These are phyloP conservation scores for Trichomonas tenax DNA, from an alignment of 208 protist genomes.

Conservation along the genomic window DNA sequence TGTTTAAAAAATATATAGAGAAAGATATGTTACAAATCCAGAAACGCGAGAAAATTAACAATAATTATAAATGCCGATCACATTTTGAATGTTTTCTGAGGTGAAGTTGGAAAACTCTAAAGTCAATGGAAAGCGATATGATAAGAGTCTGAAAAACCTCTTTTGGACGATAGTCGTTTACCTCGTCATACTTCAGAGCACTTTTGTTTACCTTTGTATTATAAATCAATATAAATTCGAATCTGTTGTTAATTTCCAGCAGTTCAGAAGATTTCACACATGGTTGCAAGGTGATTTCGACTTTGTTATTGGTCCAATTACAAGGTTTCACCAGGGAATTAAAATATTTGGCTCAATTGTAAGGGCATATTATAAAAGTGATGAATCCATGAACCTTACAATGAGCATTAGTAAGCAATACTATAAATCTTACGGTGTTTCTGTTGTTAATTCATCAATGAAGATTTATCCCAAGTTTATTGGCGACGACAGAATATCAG, in stretches of 20 bases:
- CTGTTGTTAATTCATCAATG: background rate
- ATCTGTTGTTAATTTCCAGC: background rate
- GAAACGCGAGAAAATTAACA: no score
- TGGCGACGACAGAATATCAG: background rate
- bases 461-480: background rate
- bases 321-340: background rate
- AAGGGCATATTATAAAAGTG: background rate
- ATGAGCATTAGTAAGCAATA: background rate
- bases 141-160: no score
- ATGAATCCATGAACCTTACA: background rate
- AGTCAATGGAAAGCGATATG: no score
- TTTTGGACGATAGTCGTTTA: background rate
- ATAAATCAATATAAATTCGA: background rate
- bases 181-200: background rate
- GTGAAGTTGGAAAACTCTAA: no score
- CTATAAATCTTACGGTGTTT: background rate
- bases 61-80: no score
- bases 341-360: background rate
- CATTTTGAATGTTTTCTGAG: no score
- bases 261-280: background rate
- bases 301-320: background rate
- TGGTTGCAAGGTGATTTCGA: background rate
- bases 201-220: background rate
- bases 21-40: no score
- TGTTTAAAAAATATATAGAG: no score